Percentiles rank a stretch among this genome's conserved stretches.
phyloP scores from a whole-genome alignment of 495 filamentous ascomycete genomes.

The Podospora anserina region DNA sequence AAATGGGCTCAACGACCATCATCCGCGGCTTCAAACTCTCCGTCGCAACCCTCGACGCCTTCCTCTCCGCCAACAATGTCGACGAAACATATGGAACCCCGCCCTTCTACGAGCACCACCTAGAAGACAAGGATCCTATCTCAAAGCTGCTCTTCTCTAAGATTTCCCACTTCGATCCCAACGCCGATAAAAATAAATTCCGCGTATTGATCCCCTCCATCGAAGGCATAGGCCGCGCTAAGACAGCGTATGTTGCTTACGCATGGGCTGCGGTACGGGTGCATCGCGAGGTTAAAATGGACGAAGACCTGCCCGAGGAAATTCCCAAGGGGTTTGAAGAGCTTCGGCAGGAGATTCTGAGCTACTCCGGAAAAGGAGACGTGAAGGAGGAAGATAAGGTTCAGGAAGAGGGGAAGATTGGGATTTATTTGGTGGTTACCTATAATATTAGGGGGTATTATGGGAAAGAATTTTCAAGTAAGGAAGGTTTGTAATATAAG shows the following conservation, averaged over 20 bases:
- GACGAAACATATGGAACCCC: background rate
- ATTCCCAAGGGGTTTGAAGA: constrained; percentile 3
- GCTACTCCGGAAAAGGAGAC: background rate
- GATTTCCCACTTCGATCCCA: background rate
- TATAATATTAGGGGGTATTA: background rate
- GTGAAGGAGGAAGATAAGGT: background rate
- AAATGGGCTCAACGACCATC: constrained; percentile 3
- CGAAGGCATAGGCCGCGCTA: background rate
- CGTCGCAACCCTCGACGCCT: background rate
- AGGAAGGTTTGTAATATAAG: too few species aligned
- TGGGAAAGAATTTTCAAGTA: background rate
- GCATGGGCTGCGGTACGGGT: background rate
- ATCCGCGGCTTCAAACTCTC: constrained; percentile 1
- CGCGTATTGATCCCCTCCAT: background rate
- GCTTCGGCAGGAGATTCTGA: constrained; percentile 1
- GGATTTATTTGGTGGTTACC: constrained; percentile 1
- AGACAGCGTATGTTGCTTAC: background rate
- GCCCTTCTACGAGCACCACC: constrained; percentile 1
- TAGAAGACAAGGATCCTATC: background rate
- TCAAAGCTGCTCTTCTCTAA: background rate
- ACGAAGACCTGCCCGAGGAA: constrained; percentile 4
- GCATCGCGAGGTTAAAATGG: background rate
- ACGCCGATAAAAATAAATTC: background rate
- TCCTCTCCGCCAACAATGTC: constrained; percentile 1
- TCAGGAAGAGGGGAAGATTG: background rate